Percentiles rank a stretch among this genome's conserved stretches.
Conservation (phyloP, 192 early-diverging fungal species). For the Podochytrium sp. region DNA sequence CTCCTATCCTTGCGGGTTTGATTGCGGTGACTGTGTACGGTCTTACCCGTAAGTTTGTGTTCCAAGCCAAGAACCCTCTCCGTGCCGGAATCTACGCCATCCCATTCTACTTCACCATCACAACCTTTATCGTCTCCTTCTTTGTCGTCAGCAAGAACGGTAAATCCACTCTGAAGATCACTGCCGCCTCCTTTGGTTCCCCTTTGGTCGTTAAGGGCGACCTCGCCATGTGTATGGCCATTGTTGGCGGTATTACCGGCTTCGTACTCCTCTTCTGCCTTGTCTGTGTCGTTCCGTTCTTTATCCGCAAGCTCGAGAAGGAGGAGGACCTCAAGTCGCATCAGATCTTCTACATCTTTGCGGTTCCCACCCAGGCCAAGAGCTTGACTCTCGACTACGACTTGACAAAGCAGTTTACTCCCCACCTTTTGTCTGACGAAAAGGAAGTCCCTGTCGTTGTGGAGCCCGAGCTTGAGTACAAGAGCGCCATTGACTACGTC, state of each 20-base stretch:
- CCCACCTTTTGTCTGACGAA: slow-evolving; percentile 18
- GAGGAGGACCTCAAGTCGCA: slow-evolving; percentile 76
- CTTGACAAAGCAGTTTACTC: slow-evolving; percentile 10
- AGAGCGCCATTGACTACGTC: slow-evolving; percentile 8
- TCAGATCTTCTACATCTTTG: slow-evolving; percentile 66
- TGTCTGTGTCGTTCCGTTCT: slow-evolving; percentile 71
- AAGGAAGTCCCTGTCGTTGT: slow-evolving; percentile 23
- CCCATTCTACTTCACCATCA: slow-evolving; percentile 73
- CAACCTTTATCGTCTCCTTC: slow-evolving; percentile 65
- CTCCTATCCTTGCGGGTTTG: slow-evolving; percentile 67
- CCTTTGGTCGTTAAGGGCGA: not conserved
- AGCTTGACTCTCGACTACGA: slow-evolving; percentile 28
- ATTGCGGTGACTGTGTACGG: slow-evolving; percentile 69
- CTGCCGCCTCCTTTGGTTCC: slow-evolving; percentile 5
- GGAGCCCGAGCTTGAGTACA: too few relatives aligned
- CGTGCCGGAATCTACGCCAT: slow-evolving; percentile 68
- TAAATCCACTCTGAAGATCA: slow-evolving; percentile 22
- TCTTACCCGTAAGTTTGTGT: slow-evolving; percentile 65
- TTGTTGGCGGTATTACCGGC: slow-evolving; percentile 64
- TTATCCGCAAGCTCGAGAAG: slow-evolving; percentile 63
- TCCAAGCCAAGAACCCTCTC: slow-evolving; percentile 67
- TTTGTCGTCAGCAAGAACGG: slow-evolving; percentile 76
- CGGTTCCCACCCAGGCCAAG: slow-evolving; percentile 54
- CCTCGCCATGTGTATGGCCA: slow-evolving; percentile 61
- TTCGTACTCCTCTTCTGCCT: slow-evolving; percentile 57